Evolutionary conservation across 257 asterid genomes (phyloP).

Genomic region (Solanum raphanifolium): DNA sequence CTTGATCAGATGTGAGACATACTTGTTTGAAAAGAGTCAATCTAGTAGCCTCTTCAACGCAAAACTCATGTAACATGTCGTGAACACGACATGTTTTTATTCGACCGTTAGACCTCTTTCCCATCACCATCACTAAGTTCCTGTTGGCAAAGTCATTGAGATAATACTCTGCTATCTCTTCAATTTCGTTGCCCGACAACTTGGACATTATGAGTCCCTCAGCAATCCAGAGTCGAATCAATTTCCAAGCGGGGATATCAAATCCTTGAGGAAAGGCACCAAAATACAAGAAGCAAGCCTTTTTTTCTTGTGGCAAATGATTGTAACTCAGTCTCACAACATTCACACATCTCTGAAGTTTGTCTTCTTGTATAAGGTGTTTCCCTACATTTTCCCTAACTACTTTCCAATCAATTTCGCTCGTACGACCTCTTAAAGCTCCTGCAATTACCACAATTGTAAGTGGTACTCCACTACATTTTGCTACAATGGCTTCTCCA

Average conservation of each 20-base stretch:
- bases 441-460: conserved; percentile 43
- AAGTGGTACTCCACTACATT: conserved; percentile 32
- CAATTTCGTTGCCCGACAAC: not conserved
- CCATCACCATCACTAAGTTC: conserved; percentile 10
- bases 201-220: conserved; percentile 8
- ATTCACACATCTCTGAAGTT: not conserved
- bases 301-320: not conserved
- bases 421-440: conserved; percentile 8
- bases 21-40: not conserved
- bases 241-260: conserved; percentile 3
- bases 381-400: conserved; percentile 3
- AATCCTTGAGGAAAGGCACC: conserved; percentile 13
- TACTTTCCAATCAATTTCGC: not conserved
- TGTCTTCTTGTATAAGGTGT: not conserved
- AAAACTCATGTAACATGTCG: conserved; percentile 15
- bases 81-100: conserved; percentile 12
- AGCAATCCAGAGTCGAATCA: conserved; percentile 7
- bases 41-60: not conserved
- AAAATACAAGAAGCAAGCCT: conserved; percentile 12
- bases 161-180: conserved; percentile 7
- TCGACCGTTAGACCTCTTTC: not conserved
- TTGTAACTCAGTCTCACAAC: conserved; percentile 6
- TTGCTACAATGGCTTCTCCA: conserved; percentile 5
- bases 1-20: not conserved
- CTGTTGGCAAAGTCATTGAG: conserved; percentile 4